These are phyloP conservation scores for Lactarius hatsudake DNA, from an alignment of 768 basidiomycete species.

Conservation along the genomic window DNA sequence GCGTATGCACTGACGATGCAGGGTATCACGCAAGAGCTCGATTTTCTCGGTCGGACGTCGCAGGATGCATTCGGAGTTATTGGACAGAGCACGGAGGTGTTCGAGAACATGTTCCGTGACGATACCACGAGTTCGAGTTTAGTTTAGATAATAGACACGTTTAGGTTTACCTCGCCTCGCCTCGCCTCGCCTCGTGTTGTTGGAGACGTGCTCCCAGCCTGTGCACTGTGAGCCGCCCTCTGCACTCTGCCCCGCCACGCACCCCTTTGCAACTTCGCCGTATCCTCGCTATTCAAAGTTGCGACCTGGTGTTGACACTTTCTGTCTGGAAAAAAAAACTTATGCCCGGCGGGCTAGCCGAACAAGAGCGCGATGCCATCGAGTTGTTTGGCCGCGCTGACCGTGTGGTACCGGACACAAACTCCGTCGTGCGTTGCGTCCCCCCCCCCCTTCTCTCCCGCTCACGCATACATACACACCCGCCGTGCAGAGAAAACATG, in stretches of 20 bases:
- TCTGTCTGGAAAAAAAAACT: background rate
- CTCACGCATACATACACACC: background rate
- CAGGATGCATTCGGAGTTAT: conserved; percentile 94
- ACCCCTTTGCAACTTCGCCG: background rate
- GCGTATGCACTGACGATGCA: conserved; percentile 94
- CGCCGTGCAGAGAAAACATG: conserved; percentile 46
- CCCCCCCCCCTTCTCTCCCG: background rate
- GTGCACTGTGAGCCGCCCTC: background rate
- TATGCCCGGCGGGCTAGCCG: conserved; percentile 26
- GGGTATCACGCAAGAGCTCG: conserved; percentile 87
- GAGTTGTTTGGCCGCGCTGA: conserved; percentile 47
- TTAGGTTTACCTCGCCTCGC: background rate
- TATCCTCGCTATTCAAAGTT: background rate
- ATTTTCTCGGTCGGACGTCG: conserved; percentile 72
- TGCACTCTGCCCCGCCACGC: background rate
- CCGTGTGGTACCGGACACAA: conserved; percentile 39
- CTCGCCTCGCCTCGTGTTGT: background rate
- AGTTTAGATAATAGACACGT: background rate
- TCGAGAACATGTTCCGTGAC: conserved; percentile 68
- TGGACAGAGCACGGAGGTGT: conserved; percentile 75
- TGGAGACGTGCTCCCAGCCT: no score
- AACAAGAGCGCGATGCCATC: conserved; percentile 40
- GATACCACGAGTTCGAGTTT: background rate
- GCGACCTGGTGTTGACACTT: background rate
- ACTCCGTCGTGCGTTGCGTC: conserved; percentile 37